Base-by-base conservation (phyloP, 306 rosid species). In the Cicer pinnatifidum region DNA sequence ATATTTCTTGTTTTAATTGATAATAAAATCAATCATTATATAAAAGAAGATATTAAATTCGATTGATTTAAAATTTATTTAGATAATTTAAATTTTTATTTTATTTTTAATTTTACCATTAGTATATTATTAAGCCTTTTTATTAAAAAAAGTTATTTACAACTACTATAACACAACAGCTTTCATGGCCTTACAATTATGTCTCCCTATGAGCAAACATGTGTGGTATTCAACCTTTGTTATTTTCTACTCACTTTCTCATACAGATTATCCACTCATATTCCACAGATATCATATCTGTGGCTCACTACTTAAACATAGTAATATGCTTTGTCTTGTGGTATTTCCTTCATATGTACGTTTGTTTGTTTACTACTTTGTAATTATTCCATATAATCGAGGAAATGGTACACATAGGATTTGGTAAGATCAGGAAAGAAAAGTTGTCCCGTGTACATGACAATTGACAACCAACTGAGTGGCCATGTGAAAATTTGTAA, bases 181-280 rank as follows among this genome's bases (percentile, higher is more conserved):
- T 28, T 28, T 28, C 5, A 28, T 28, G 35, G 35, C 35, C 35
- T 28, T 28, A 0, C 35, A 28, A 28, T 28, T 0, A 12, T 90
- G 96, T 86, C 78, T 77, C 33, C 84, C 33, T 45, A 13, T 28
- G 9, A 71, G 77, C 79, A 68, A 61, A 83, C 96, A 89, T 82
- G 71, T 66, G 91, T 70, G 72, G 78, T 72, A 80, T 75, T 78
- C 66, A 35, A 54, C 71, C 67, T 82, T 90, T 86, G 82, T 80
- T 78, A 54, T 73, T 71, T 61, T 72, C 62, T 50, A 76, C 75
- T 78, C 90, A 84, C 68, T 69, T 69, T 51, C 67, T 60, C 54
- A 3, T 83, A 56, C 74, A 82, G 75, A 79, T 81, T 11, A 80
- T 80, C 83, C 87, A 88, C 72, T 84, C 92, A 90, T 77, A 73